Evolutionary conservation across 176 grass and related monocot genomes (phyloP).

Genomic region (Paspalum notatum): DNA sequence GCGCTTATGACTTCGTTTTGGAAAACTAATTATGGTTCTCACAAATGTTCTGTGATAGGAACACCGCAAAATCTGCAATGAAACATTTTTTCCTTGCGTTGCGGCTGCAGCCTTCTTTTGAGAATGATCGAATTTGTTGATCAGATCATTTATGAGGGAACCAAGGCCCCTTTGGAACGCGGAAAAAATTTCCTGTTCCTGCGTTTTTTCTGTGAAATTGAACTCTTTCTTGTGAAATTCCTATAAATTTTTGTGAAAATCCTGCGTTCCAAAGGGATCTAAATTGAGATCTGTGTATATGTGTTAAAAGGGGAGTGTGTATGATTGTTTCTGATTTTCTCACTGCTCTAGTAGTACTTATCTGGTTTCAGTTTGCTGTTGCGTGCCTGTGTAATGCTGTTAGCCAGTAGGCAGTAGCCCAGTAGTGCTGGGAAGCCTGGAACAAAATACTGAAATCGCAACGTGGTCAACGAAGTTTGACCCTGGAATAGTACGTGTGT

Average conservation of each 20-base stretch:
- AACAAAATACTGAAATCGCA: background rate
- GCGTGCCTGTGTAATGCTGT: too few species aligned
- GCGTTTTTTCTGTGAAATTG: too few species aligned
- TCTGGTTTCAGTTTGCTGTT: background rate
- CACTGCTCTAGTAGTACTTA: background rate
- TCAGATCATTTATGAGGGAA: background rate
- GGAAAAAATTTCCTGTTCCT: too few species aligned
- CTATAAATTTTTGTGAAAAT: too few species aligned
- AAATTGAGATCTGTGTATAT: background rate
- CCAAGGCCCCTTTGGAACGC: too few species aligned
- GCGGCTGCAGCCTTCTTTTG: background rate
- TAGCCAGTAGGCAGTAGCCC: background rate
- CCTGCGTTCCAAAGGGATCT: too few species aligned
- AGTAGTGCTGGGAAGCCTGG: too few species aligned
- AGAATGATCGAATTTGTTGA: background rate
- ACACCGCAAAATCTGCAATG: background rate
- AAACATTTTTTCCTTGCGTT: background rate
- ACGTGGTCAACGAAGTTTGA: too few species aligned
- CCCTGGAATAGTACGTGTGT: too few species aligned
- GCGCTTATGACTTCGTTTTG: background rate
- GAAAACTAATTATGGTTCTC: background rate
- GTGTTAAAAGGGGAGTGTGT: background rate
- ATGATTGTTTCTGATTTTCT: background rate
- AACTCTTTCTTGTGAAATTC: too few species aligned
- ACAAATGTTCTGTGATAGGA: background rate